These are phyloP conservation scores for Raffaelea ambrosiae DNA, from an alignment of 2,329 filamentous ascomycete genomes.

Conservation along the genomic window DNA sequence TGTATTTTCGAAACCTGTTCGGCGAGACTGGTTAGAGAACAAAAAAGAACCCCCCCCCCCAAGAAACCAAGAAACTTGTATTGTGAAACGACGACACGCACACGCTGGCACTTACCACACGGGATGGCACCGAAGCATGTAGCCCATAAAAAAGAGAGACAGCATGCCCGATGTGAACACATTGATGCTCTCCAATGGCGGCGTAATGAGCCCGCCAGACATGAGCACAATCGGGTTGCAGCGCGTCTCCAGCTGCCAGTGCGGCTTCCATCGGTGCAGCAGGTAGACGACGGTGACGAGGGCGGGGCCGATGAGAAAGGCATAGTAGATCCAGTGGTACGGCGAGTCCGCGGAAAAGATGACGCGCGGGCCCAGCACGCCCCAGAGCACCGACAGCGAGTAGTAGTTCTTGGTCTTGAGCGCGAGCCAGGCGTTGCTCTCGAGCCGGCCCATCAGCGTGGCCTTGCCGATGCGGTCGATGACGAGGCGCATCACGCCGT, in stretches of 20 bases:
- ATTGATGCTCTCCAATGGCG: slow-evolving; percentile 20
- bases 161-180: slow-evolving; percentile 18
- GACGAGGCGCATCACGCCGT: slow-evolving; percentile 21
- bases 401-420: slow-evolving; percentile 22
- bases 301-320: slow-evolving; percentile 19
- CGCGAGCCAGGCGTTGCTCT: slow-evolving; percentile 19
- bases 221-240: slow-evolving; percentile 20
- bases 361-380: slow-evolving; percentile 23
- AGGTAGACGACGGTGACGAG: slow-evolving; percentile 16
- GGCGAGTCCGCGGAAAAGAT: slow-evolving; percentile 16
- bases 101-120: slow-evolving; percentile 21
- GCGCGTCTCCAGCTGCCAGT: slow-evolving; percentile 19
- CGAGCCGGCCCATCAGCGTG: slow-evolving; percentile 14
- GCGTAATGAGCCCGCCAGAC: slow-evolving; percentile 17
- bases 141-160: slow-evolving; percentile 21
- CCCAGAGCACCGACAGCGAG: slow-evolving; percentile 24
- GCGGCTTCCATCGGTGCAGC: slow-evolving; percentile 18
- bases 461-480: slow-evolving; percentile 17
- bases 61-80: too few species aligned
- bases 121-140: slow-evolving; percentile 18
- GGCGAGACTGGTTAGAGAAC: too few species aligned
- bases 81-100: too few species aligned
- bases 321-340: slow-evolving; percentile 21
- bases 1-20: slow-evolving; percentile 28
- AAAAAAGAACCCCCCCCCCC: too few species aligned